Conservation (phyloP, 305 asterid genomes). For the Withania somnifera region DNA sequence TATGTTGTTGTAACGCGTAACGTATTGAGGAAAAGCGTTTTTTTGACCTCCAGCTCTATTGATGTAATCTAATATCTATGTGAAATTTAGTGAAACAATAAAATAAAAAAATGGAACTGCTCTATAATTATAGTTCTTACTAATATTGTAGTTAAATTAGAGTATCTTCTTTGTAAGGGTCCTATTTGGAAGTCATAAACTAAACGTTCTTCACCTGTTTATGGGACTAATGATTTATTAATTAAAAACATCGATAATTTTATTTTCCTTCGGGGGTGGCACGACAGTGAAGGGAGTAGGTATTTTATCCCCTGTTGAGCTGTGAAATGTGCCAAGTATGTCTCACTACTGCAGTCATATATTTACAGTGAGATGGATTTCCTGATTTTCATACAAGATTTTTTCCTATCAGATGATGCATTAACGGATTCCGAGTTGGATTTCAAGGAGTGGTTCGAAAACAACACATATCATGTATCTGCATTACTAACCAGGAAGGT, state of each 20-base stretch:
- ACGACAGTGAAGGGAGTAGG: background rate
- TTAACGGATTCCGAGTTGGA: conserved; percentile 42
- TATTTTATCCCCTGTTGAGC: background rate
- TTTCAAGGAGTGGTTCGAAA: conserved; percentile 41
- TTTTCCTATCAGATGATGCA: conserved; percentile 41
- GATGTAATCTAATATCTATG: background rate
- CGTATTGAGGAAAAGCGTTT: background rate
- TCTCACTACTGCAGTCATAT: background rate
- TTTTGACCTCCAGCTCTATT: background rate
- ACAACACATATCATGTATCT: conserved; percentile 30
- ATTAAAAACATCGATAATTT: background rate
- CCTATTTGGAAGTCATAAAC: background rate
- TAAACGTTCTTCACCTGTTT: background rate
- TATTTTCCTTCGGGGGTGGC: background rate
- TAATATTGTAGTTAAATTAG: background rate
- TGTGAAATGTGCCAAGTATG: background rate
- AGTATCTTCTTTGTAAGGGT: background rate
- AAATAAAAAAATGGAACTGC: background rate
- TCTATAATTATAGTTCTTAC: background rate
- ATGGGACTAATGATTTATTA: background rate
- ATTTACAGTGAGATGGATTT: background rate
- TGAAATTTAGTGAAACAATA: background rate
- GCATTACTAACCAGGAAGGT: conserved; percentile 27
- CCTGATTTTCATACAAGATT: background rate
- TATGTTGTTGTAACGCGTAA: background rate